Percentiles rank a stretch among this genome's conserved stretches.
phyloP scores from a whole-genome alignment of 1,284 basidiomycete species.

The Leccinum glutinopallens region DNA sequence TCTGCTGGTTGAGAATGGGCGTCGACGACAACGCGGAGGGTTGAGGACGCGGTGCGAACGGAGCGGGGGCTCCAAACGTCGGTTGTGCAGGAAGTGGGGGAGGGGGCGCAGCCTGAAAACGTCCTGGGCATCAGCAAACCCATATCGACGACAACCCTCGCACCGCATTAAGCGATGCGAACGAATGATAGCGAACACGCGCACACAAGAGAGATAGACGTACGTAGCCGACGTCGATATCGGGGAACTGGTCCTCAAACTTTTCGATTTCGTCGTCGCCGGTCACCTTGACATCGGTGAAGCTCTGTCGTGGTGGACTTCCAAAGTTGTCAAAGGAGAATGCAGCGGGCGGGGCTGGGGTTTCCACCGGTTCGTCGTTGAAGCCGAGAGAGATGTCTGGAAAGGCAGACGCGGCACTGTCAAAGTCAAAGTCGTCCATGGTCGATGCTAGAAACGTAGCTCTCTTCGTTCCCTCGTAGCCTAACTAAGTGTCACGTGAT shows the following conservation, averaged over 20 bases:
- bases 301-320: slow-evolving; percentile 42
- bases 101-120: slow-evolving; percentile 31
- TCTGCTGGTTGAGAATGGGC: slow-evolving; percentile 68
- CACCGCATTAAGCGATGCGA: slow-evolving; percentile 3
- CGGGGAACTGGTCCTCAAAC: slow-evolving; percentile 92
- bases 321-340: slow-evolving; percentile 73
- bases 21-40: slow-evolving; percentile 67
- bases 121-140: slow-evolving; percentile 14
- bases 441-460: slow-evolving; percentile 13
- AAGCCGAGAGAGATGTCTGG: slow-evolving; percentile 79
- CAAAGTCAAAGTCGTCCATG: slow-evolving; percentile 64
- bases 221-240: slow-evolving; percentile 67
- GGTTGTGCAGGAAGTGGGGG: slow-evolving; percentile 35
- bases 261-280: slow-evolving; percentile 87
- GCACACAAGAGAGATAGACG: slow-evolving; percentile 27
- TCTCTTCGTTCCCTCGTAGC: neutral
- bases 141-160: slow-evolving; percentile 5
- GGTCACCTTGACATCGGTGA: slow-evolving; percentile 73
- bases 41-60: slow-evolving; percentile 76
- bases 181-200: neutral
- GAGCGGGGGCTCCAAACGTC: slow-evolving; percentile 50
- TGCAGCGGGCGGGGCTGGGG: slow-evolving; percentile 34
- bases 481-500: slow-evolving; percentile 16
- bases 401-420: slow-evolving; percentile 79
- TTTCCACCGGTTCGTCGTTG: slow-evolving; percentile 28